Base-by-base conservation (phyloP, 2,329 filamentous ascomycete genomes). In the Ophiocordyceps camponoti-floridani region DNA sequence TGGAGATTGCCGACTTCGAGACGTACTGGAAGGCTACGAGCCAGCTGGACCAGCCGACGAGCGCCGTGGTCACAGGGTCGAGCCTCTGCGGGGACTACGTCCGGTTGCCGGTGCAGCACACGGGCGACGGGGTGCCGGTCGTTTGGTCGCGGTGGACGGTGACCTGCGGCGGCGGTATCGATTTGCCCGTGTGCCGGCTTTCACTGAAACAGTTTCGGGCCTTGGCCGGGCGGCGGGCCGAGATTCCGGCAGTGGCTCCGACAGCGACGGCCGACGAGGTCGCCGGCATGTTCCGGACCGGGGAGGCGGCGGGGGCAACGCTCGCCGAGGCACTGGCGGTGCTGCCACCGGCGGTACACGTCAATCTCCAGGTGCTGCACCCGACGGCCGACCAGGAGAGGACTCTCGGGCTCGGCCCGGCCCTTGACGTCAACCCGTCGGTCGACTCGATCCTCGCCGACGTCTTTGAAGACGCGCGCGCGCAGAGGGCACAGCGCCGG, bases 21-120 rank as follows among this genome's bases (percentile, higher is more conserved):
- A 96, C 91, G 0, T 98, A 98, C 62, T 98, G 91, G 91, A 98
- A 96, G 62, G 89, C 89, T 0, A 98, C 91, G 1, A 94, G 87
- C 55, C 87, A 94, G 53, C 74, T 91, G 42, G 86, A 94, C 58
- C 79, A 84, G 43, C 63, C 63, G 1, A 84, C 87, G 42, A 91
- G 76, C 56, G 84, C 86, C 23, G 77, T 96, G 23, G 85, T 98
- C 16, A 96, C 89, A 0, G 91, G 89, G 1, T 96, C 89, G 10
- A 96, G 89, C 63, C 63, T 98, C 45, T 93, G 86, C 3, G 91
- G 91, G n/a, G 84, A 96, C 55, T 96, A 96, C 60, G 79, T 94
- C 23, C 78, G 88, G 46, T 66, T 98, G 8, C 94, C 87, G 56
- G 84, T 96, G 23, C 91, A 98, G 56, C 75, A 94, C 52, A 96